Evolutionary conservation across 805 yeast genomes (phyloP), one percentile per base, ranked within the genome.

Genomic region (Teunomyces pallodes): DNA sequence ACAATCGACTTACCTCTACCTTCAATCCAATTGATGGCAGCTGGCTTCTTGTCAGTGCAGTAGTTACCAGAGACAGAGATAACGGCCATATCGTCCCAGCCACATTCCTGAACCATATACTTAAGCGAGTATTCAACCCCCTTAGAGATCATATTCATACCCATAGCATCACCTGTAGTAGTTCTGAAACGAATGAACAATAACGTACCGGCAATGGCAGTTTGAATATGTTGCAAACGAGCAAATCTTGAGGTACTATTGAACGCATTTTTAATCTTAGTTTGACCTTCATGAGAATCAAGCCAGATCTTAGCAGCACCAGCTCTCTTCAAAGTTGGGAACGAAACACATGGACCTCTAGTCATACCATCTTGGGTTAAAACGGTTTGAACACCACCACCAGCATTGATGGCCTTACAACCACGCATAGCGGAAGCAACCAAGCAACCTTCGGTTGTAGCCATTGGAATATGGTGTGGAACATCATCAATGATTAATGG

Each of bases 101-200:
- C 98, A 65, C 85, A 84, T 59, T 86, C 91, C 59, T 86, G 87
- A 38, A 80, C 82, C 96, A 94, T 90, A 65, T 79, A 82, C 52
- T 84, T 83, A 61, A 94, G 79, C 0, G 97, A 82, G 65, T 75
- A 78, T 65, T 94, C 99, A 41, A 90, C 97, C 68, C 99, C 99
- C 72, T 94, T 94, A 27, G 98, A 92, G 52, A 94, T 94, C 99
- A 94, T 94, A 67, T 94, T 94, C 99, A 94, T 94, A 55, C 99
- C 99, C 99, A 94, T 94, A 14, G 99, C 99, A 75, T 94, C 99
- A 69, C 99, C 99, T 14, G 99, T 94, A 35, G 96, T 90, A n/a
- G 99, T 95, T 66, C 91, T 83, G 76, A 94, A 94, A 62, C 99
- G 83, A 58, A 94, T 86, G 61, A 81, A 94, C 59, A 94, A 76